Evolutionary conservation across 1,139 yeast genomes (phyloP), one percentile per base, ranked within the genome.

Genomic region (Citeromyces hawaiiensis): DNA sequence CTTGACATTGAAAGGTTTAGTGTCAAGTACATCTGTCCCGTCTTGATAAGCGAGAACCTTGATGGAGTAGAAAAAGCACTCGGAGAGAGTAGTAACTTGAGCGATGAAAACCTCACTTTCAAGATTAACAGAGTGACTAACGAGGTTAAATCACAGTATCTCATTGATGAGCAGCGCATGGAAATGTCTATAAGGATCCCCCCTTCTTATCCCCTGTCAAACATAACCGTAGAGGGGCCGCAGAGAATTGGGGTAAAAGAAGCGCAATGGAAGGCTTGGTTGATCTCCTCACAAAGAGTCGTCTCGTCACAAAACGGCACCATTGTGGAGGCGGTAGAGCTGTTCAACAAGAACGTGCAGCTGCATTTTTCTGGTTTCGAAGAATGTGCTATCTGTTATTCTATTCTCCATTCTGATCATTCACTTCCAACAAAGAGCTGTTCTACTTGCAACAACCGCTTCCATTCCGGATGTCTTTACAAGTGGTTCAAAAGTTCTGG

Each of bases 401-500:
- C 94, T 3, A 81, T 88, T 46, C 65, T 87, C 47, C 95, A 88
- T 53, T 91, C 83, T 48, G 96, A 88, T 53, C 83, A 83, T 52
- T 81, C 96, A 3, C 68, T 91, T 44, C 98, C 99, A 4, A 76
- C 86, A 31, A 88, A 87, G 60, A 72, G 71, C 4, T 91, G 99
- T 60, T 68, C 81, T 11, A 87, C 96, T 0, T 91, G 99, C 67
- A 76, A 76, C 52, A 88, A 93, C 64, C 85, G 82, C 58, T 91
- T 88, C 67, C 99, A 91, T 57, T 81, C 96, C n/a, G 95, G 93
- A 9, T 91, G 99, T 67, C 67, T 91, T 42, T 88, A 86, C 66
- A 83, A 88, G 57, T 91, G 99, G 99, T 91, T 91, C 61, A 85
- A 86, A 65, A 86, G 94, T 50, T 85, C 95, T 14, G 93, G 93